These are phyloP conservation scores for Pythium pectinolyticum DNA, from an alignment of 352 stramenopile genomes.

Conservation along the genomic window DNA sequence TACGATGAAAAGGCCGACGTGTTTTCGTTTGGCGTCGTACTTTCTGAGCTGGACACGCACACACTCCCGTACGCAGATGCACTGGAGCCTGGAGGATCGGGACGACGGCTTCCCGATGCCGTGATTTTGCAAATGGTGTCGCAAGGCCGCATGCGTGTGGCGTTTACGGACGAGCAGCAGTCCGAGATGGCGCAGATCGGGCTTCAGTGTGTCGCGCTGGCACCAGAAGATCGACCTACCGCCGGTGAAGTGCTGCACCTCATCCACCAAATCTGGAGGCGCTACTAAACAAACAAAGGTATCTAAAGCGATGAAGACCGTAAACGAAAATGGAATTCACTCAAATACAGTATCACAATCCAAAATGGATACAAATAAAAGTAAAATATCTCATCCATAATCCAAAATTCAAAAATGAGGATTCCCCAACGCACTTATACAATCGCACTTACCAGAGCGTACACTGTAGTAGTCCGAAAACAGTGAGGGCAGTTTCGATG, in stretches of 20 bases:
- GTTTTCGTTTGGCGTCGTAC: constrained; percentile 26
- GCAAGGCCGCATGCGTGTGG: constrained; percentile 4
- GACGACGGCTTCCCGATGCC: constrained; percentile 13
- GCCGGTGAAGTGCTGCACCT: constrained; percentile 13
- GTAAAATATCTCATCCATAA: too few species aligned
- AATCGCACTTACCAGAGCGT: too few species aligned
- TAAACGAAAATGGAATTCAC: background rate
- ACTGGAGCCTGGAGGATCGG: constrained; percentile 2
- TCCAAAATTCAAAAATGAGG: too few species aligned
- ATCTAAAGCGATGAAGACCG: background rate
- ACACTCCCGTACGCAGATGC: constrained; percentile 15
- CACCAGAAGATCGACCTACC: constrained; percentile 9
- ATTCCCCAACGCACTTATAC: too few species aligned
- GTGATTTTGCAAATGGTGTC: constrained; percentile 7
- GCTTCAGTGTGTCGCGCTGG: constrained; percentile 10
- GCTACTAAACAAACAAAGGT: background rate
- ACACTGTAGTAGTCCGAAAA: too few species aligned
- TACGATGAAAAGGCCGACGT: constrained; percentile 30
- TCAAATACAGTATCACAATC: too few species aligned
- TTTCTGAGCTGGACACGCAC: constrained; percentile 27
- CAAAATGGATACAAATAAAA: too few species aligned
- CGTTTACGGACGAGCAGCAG: constrained; percentile 6
- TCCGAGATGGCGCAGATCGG: constrained; percentile 10
- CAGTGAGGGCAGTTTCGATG: too few species aligned
- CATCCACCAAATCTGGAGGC: constrained; percentile 14